phyloP scores from a whole-genome alignment of 768 basidiomycete species.

The Postia placenta region DNA sequence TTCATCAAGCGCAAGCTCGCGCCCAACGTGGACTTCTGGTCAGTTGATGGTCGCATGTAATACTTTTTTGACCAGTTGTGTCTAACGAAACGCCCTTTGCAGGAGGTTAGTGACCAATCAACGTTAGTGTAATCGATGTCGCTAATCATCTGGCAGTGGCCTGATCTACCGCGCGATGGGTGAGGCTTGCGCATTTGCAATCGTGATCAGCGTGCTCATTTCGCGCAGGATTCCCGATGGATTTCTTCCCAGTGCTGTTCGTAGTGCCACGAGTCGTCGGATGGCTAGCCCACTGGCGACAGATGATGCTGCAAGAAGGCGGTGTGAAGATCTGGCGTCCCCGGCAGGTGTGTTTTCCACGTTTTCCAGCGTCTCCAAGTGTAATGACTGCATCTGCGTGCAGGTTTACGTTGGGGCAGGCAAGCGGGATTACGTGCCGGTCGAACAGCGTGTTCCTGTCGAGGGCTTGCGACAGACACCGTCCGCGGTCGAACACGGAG shows the following conservation, averaged over 20 bases:
- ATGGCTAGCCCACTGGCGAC: slow-evolving; percentile 91
- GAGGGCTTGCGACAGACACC: slow-evolving; percentile 55
- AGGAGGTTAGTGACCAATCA: slow-evolving; percentile 41
- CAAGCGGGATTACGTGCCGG: slow-evolving; percentile 68
- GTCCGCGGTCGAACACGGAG: slow-evolving; percentile 62
- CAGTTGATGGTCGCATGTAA: slow-evolving; percentile 20
- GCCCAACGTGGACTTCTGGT: slow-evolving; percentile 93
- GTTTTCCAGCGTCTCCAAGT: neutral
- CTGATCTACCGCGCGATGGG: slow-evolving; percentile 92
- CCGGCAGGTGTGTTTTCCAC: slow-evolving; percentile 49
- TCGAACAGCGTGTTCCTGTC: slow-evolving; percentile 52
- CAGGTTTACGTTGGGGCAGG: slow-evolving; percentile 76
- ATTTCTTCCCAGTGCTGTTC: slow-evolving; percentile 93
- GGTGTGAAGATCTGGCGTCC: slow-evolving; percentile 95
- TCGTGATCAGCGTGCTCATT: neutral
- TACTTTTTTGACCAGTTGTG: neutral
- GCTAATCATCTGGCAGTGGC: slow-evolving; percentile 41
- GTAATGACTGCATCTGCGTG: slow-evolving; percentile 4
- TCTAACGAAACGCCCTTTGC: slow-evolving; percentile 11
- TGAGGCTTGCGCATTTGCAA: slow-evolving; percentile 27
- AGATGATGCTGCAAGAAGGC: slow-evolving; percentile 89
- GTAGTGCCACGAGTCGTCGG: slow-evolving; percentile 90
- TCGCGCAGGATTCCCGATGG: slow-evolving; percentile 74
- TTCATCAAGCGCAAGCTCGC: slow-evolving; percentile 76
- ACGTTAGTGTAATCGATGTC: neutral